Base-by-base conservation (phyloP, 2,329 filamentous ascomycete genomes). In the Colletotrichum sp. region DNA sequence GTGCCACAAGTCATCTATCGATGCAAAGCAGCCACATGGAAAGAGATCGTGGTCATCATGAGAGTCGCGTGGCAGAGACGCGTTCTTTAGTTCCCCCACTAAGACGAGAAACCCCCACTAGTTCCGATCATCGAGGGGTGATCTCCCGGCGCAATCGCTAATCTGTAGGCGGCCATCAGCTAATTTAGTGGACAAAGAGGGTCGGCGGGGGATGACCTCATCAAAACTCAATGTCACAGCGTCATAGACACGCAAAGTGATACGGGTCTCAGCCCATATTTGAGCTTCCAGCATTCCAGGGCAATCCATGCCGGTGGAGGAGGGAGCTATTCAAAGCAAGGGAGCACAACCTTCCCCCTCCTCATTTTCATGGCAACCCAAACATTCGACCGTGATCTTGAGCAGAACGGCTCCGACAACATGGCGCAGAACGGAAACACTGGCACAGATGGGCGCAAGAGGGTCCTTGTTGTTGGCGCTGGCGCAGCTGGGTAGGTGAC, bases 391-490 rank as follows among this genome's bases (percentile, higher is more conserved):
- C 62, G 68, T 54, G 72, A 74, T 31, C 63, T 74, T 36, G 68
- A 72, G 62, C 68, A 65, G n/a, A 74, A 72, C 72, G 31, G 47
- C 34, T 31, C n/a, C 34, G 21, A 58, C 12, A 70, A 16, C 21
- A 75, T 75, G 73, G 51, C 73, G 47, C 70, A 70, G 29, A 73
- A 73, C 57, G 66, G 70, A 24, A 70, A 59, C 13, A 63, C 66
- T 12, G 72, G 68, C 57, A 69, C 66, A 33, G 66, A 70, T 47
- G 66, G 69, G n/a, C 69, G 64, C 6, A 84, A 83, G 74, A 76
- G 79, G 36, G 82, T 86, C 33, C 80, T 86, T 16, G 67, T 86
- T 38, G 83, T 86, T n/a, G 84, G 84, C 8, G 84, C 84, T 8
- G 84, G 84, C 11, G 84, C 84, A 63, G 84, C 83, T 68, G 84